Conservation (phyloP, 2,329 filamentous ascomycete genomes). For the Phialocephala sp. region DNA sequence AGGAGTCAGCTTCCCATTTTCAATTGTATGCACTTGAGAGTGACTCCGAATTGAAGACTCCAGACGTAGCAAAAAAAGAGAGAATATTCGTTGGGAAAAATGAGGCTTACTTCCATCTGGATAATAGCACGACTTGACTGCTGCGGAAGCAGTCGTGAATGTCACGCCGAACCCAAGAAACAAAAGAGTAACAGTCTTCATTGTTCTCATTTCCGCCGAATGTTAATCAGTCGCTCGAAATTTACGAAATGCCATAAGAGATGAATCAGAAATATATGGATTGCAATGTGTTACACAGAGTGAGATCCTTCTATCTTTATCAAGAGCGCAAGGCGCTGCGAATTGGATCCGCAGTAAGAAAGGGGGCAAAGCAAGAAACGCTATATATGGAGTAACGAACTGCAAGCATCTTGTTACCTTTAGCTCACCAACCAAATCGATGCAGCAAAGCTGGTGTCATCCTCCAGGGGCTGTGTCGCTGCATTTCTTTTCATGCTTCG, state of each 20-base stretch:
- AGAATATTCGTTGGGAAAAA: too few relatives aligned
- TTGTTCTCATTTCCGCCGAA: neutral
- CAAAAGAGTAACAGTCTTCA: neutral
- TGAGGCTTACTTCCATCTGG: neutral
- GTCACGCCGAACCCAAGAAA: neutral
- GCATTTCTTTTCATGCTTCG: neutral
- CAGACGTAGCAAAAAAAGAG: too few relatives aligned
- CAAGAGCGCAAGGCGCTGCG: neutral
- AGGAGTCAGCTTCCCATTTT: too few relatives aligned
- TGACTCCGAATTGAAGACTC: too few relatives aligned
- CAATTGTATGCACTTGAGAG: too few relatives aligned
- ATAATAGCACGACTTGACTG: slow-evolving; percentile 16
- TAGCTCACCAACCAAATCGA: neutral
- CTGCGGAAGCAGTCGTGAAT: neutral
- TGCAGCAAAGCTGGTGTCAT: neutral
- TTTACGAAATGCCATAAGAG: neutral
- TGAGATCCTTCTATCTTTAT: neutral
- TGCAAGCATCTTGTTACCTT: neutral
- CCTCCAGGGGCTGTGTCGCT: neutral
- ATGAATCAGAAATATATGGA: neutral
- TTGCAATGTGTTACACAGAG: neutral
- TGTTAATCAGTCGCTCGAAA: neutral
- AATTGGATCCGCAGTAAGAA: neutral
- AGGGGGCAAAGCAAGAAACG: neutral
- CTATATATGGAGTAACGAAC: neutral